Base-by-base conservation (phyloP, 108 stramenopile species). In the Discostella stelligeroides region DNA sequence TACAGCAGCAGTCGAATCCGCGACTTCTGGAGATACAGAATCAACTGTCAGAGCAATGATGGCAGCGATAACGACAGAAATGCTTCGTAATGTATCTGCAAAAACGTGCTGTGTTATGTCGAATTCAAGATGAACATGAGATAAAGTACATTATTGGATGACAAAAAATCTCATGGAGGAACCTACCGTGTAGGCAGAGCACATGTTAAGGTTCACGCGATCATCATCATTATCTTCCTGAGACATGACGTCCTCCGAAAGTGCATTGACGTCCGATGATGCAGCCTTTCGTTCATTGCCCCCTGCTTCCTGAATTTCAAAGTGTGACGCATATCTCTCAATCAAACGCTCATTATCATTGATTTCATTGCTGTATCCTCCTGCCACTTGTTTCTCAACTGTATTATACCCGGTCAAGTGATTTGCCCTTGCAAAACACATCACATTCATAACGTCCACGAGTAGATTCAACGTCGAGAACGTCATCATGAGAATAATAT, bases 121-220 rank as follows among this genome's bases (percentile, higher is more conserved):
- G 20, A 29, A 51, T 45, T 13, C 18, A 40, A 11, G 24, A 40
- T 25, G 15, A 9, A 60, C 23, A 53, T 27, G 60, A 47, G 62
- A n/a, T 40, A 53, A 14, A 62, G 60, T 63, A 62, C 10, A 9
- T 47, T 9, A 15, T 2, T 17, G 43, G 10, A 49, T 47, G 24
- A 28, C 25, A n/a, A 38, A 13, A 42, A 47, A 40, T 14, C 28
- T 49, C 18, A 61, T 39, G 27, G 12, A 37, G 55, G 42, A 43
- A 79, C 84, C 72, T 70, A 85, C 84, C 23, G 90, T 91, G 27
- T 87, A 91, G 10, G 90, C 90, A 24, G 82, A 84, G 49, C 87
- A 91, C 90, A 91, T 91, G 70, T 91, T 91, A 58, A 91, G 42
- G 53, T 88, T 88, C 49, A 82, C 51, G 51, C 43, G 46, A 18